Evolutionary conservation across 495 filamentous ascomycete genomes (phyloP).

Genomic region (Amphirosellinia nigrospora): DNA sequence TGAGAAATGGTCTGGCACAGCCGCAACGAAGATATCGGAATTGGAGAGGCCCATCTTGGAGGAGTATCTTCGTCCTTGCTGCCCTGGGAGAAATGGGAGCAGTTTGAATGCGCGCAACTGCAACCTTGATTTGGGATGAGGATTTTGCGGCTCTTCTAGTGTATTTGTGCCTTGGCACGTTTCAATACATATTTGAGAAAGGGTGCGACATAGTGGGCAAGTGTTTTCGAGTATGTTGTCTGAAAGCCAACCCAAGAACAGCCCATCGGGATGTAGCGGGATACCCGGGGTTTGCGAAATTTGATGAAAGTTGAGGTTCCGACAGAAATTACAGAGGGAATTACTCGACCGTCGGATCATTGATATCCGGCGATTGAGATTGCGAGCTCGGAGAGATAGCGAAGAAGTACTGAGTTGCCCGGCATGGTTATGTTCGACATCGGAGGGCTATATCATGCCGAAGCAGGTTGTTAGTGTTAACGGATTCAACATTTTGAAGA

Average conservation of each 20-base stretch:
- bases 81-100: background rate
- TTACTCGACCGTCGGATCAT: background rate
- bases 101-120: background rate
- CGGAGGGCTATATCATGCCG: background rate
- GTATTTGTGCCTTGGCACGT: background rate
- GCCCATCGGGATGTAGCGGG: background rate
- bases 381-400: background rate
- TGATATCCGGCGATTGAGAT: background rate
- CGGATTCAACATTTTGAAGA: background rate
- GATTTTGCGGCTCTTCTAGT: background rate
- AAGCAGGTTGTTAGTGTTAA: background rate
- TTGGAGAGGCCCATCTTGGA: background rate
- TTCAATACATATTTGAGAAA: background rate
- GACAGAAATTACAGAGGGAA: background rate
- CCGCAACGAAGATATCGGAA: constrained; percentile 17
- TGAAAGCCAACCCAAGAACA: background rate
- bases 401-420: background rate
- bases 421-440: background rate
- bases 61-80: background rate
- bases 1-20: constrained; percentile 1
- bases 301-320: background rate
- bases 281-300: background rate
- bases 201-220: background rate
- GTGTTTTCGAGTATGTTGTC: background rate
- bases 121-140: background rate